A percentile compares a stretch with the other conserved stretches of the same genome.
Conservation (phyloP, 2,329 filamentous ascomycete genomes). For the Pyricularia sp. region DNA sequence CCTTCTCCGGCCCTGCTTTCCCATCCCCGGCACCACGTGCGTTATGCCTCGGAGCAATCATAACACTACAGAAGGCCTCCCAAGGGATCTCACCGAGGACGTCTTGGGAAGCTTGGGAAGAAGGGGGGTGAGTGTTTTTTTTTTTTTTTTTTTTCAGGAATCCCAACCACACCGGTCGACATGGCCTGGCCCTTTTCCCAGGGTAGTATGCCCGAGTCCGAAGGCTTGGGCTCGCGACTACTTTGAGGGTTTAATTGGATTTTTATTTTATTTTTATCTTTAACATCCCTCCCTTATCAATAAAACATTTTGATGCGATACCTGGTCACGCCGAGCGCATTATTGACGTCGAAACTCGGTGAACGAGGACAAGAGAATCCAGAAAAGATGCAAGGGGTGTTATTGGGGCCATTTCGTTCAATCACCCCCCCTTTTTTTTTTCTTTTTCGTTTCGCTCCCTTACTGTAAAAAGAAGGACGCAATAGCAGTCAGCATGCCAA, state of each 20-base stretch:
- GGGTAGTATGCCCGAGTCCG: not conserved
- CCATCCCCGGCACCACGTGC: not conserved
- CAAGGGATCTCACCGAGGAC: not conserved
- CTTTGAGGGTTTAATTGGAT: not conserved
- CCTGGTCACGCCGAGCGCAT: no score
- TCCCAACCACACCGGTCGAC: not conserved
- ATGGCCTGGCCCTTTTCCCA: not conserved
- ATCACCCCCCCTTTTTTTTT: not conserved
- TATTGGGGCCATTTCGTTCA: not conserved
- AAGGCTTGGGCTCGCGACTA: not conserved
- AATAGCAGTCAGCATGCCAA: not conserved
- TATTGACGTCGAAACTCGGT: not conserved
- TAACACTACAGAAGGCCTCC: not conserved
- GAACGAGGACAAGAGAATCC: not conserved
- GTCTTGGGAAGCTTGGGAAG: not conserved
- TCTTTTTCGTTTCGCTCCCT: no score
- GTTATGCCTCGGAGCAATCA: not conserved
- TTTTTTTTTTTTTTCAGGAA: no score
- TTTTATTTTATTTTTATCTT: no score
- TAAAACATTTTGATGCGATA: not conserved
- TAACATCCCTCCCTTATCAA: not conserved
- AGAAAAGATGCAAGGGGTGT: not conserved
- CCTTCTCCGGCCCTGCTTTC: not conserved
- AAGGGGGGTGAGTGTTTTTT: not conserved
- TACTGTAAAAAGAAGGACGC: not conserved